Percentiles rank a stretch among this genome's conserved stretches.
phyloP scores from a whole-genome alignment of 805 yeast genomes.

The Kazachstania martiniae region DNA sequence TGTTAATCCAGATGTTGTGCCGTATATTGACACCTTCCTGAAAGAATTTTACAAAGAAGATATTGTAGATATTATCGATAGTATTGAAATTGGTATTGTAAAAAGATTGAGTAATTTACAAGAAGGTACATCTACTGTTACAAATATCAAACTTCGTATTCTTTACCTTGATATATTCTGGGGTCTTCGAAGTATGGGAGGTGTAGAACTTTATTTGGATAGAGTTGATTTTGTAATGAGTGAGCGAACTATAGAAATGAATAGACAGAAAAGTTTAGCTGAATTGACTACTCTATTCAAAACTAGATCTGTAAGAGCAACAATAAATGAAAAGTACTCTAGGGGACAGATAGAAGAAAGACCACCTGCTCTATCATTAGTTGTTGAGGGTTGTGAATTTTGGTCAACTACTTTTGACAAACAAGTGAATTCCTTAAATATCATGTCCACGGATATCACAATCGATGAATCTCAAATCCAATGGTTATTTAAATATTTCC shows the following conservation, averaged over 20 bases:
- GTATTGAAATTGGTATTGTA: slow-evolving; percentile 50
- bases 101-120: slow-evolving; percentile 30
- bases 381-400: slow-evolving; percentile 20
- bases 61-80: slow-evolving; percentile 47
- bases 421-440: slow-evolving; percentile 19
- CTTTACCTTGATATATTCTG: slow-evolving; percentile 13
- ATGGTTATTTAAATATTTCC: slow-evolving; percentile 24
- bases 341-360: slow-evolving; percentile 8
- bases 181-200: slow-evolving; percentile 11
- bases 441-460: slow-evolving; percentile 24
- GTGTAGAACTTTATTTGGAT: slow-evolving; percentile 15
- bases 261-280: slow-evolving; percentile 6
- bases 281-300: slow-evolving; percentile 12
- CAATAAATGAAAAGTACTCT: slow-evolving; percentile 7
- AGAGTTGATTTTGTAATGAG: slow-evolving; percentile 16
- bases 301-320: slow-evolving; percentile 13
- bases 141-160: slow-evolving; percentile 12
- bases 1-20: slow-evolving; percentile 27
- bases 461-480: slow-evolving; percentile 27
- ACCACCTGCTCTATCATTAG: slow-evolving; percentile 20
- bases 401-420: slow-evolving; percentile 18
- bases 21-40: slow-evolving; percentile 29
- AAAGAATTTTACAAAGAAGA: slow-evolving; percentile 29
- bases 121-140: slow-evolving; percentile 7
- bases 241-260: slow-evolving; percentile 9